Conservation (phyloP, 108 stramenopile genomes). For the Hondaea fermentalgiana region DNA sequence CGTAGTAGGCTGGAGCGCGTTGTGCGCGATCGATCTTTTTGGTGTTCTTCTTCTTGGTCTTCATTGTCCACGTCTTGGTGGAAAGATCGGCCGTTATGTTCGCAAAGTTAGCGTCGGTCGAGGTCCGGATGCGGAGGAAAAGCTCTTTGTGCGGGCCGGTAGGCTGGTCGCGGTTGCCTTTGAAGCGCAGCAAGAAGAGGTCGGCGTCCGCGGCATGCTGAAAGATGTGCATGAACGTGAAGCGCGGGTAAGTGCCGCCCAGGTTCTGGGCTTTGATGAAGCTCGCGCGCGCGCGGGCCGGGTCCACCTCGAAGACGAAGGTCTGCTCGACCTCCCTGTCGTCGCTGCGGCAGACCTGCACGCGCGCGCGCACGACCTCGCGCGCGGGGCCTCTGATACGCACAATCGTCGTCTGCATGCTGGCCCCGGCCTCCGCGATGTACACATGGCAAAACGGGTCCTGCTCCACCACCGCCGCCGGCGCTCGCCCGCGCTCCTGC, state of each 20-base stretch:
- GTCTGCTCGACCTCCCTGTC: neutral
- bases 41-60: neutral
- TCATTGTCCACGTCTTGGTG: neutral
- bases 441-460: neutral
- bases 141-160: neutral
- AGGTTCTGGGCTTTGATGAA: too few relatives aligned
- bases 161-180: neutral
- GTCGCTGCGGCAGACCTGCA: neutral
- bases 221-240: neutral
- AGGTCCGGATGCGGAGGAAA: neutral
- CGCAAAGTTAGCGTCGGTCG: neutral
- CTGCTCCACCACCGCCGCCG: neutral
- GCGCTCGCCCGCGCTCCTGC: too few relatives aligned
- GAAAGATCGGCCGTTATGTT: too few relatives aligned
- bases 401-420: neutral
- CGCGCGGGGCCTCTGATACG: too few relatives aligned
- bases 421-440: neutral
- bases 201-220: neutral
- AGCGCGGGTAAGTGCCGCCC: too few relatives aligned
- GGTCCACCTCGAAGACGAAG: neutral
- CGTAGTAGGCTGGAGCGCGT: neutral
- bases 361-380: too few relatives aligned
- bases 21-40: neutral
- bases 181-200: neutral
- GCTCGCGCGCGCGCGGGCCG: neutral